Conservation (phyloP, 1,284 basidiomycete species). For the Porodaedalea pini region DNA sequence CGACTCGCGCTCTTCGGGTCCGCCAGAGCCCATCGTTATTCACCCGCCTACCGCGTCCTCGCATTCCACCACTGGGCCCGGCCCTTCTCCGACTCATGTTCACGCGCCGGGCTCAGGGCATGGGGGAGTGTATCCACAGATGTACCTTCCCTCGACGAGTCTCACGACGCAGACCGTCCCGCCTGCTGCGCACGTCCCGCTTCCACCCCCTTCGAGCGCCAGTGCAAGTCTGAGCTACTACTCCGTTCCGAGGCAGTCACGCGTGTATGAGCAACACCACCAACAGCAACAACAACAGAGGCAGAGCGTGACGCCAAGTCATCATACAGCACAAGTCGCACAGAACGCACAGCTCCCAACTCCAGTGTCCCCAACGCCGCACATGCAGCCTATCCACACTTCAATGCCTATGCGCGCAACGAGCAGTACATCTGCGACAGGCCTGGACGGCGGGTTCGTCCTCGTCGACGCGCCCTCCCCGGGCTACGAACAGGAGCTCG, state of each 20-base stretch:
- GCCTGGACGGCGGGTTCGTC: conserved; percentile 12
- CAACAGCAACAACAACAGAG: not conserved
- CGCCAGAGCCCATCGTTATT: conserved; percentile 14
- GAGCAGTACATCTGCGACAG: not conserved
- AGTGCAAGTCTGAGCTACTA: conserved; percentile 8
- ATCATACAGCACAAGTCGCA: not conserved
- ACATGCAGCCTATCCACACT: not conserved
- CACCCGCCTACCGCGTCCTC: conserved; percentile 12
- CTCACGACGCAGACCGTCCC: not conserved
- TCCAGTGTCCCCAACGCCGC: not conserved
- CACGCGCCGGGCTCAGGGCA: not conserved
- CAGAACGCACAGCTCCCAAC: conserved; percentile 1
- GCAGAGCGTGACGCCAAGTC: not conserved
- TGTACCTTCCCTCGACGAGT: not conserved
- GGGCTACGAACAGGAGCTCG: not conserved
- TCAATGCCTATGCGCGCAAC: not conserved
- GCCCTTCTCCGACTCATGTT: not conserved
- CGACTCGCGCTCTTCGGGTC: conserved; percentile 1
- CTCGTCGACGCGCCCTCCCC: conserved; percentile 1
- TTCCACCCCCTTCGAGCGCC: conserved; percentile 6
- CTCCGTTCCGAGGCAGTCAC: not conserved
- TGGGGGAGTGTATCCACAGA: not conserved
- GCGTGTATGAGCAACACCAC: not conserved
- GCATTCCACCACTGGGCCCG: not conserved
- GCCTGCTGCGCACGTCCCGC: conserved; percentile 1